A percentile compares a stretch with the other conserved stretches of the same genome.
Conservation (phyloP, 2,329 filamentous ascomycete species). For the Arthrinium puccinioides region DNA sequence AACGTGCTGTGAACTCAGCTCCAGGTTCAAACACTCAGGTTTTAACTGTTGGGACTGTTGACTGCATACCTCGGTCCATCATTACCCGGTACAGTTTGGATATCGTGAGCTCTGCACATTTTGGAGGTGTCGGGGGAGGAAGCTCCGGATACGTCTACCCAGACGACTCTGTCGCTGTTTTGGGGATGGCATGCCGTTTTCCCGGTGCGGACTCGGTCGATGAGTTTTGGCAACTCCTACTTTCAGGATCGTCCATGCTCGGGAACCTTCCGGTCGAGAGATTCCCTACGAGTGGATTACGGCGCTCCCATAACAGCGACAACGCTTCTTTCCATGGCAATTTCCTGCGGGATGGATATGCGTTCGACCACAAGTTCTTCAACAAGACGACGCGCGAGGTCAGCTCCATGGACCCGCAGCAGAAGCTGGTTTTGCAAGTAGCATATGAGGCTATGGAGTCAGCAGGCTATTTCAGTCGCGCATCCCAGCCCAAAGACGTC, state of each 20-base stretch:
- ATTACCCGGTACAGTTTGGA: neutral
- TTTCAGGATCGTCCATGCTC: neutral
- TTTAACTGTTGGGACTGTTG: neutral
- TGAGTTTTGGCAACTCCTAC: conserved; percentile 2
- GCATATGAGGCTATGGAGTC: conserved; percentile 12
- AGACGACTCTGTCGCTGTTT: neutral
- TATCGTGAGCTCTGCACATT: neutral
- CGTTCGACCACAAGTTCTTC: conserved; percentile 21
- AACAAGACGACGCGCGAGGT: conserved; percentile 18
- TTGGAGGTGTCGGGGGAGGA: neutral
- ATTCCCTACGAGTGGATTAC: neutral
- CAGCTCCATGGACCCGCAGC: conserved; percentile 20
- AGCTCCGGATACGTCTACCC: neutral
- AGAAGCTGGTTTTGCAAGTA: conserved; percentile 14
- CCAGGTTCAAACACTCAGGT: neutral
- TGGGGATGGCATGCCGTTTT: conserved; percentile 1
- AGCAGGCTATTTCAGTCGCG: conserved; percentile 8
- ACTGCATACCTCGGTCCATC: neutral
- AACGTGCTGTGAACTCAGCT: neutral
- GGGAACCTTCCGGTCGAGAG: neutral
- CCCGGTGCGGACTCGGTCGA: conserved; percentile 3
- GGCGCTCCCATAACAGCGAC: no score
- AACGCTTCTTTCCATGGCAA: conserved; percentile 17
- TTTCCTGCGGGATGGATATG: conserved; percentile 11
- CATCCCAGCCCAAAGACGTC: conserved; percentile 7